Conservation (phyloP, 371 early-diverging fungal genomes). For the Rhizopus arrhizus region DNA sequence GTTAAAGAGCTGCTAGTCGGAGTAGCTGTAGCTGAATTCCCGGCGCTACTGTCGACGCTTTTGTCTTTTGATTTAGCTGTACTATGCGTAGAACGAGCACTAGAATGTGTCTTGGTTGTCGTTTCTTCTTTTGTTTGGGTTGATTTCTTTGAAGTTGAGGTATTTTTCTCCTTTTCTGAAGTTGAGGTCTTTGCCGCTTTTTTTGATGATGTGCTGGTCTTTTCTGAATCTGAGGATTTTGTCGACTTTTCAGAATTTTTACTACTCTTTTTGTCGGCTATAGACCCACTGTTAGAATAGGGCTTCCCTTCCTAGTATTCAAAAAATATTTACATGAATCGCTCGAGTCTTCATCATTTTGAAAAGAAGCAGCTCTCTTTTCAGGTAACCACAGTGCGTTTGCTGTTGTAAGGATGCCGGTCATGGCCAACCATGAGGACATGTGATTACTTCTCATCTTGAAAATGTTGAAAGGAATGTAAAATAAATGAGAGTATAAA, state of each 20-base stretch:
- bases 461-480: not conserved
- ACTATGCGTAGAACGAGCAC: not conserved
- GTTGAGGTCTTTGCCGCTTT: not conserved
- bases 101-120: not conserved
- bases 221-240: too few species aligned
- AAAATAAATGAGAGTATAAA: not conserved
- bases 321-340: not conserved
- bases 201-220: not conserved
- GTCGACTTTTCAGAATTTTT: too few species aligned
- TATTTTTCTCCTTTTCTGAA: not conserved
- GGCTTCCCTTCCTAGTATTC: not conserved
- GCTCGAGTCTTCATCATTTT: not conserved
- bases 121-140: not conserved
- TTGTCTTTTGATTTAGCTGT: not conserved
- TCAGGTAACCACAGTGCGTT: constrained; percentile 16
- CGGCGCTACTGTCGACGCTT: not conserved
- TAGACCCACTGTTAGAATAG: not conserved
- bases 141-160: too few species aligned
- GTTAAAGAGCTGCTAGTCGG: too few species aligned
- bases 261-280: not conserved
- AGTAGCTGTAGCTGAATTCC: not conserved
- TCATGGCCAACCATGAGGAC: not conserved
- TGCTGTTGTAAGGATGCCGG: constrained; percentile 2
- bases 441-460: not conserved
- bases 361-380: constrained; percentile 1